Percentiles rank a stretch among this genome's conserved stretches.
Evolutionary conservation across 768 basidiomycete genomes (phyloP).

Genomic region (Tephrocybe rancida): DNA sequence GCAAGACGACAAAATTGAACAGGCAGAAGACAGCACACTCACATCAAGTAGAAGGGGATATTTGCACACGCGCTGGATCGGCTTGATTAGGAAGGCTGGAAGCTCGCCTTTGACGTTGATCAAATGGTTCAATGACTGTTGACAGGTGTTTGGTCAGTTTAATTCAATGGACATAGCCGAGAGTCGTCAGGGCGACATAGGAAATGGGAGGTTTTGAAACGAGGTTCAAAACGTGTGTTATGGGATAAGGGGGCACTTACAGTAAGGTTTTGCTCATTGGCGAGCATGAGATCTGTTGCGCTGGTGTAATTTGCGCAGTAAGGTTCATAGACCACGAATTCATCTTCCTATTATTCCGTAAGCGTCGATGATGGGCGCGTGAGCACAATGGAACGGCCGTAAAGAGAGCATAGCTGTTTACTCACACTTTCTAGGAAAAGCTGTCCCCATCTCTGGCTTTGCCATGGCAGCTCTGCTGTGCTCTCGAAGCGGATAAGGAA

Average conservation of each 20-base stretch:
- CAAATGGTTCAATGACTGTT: constrained; percentile 78
- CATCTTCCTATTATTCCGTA: constrained; percentile 82
- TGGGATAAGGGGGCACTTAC: constrained; percentile 50
- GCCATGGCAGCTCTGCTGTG: constrained; percentile 81
- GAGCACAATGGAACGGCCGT: constrained; percentile 44
- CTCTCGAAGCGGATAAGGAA: constrained; percentile 91
- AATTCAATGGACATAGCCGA: constrained; percentile 26
- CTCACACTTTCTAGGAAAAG: constrained; percentile 84
- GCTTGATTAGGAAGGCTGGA: constrained; percentile 97
- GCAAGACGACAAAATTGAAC: background rate
- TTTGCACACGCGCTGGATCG: constrained; percentile 97
- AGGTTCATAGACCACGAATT: constrained; percentile 94
- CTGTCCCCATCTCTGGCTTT: constrained; percentile 85
- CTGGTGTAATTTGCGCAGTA: constrained; percentile 95
- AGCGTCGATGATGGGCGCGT: constrained; percentile 14
- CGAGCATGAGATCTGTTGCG: constrained; percentile 82
- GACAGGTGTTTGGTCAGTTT: constrained; percentile 41
- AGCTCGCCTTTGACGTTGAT: constrained; percentile 92
- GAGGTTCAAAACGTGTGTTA: constrained; percentile 18
- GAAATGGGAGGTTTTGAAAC: background rate
- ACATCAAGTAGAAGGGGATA: constrained; percentile 95
- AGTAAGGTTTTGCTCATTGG: constrained; percentile 83
- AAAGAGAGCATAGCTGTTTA: constrained; percentile 40
- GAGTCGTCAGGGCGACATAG: constrained; percentile 7
- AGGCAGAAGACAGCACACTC: constrained; percentile 29